A percentile compares a stretch with the other conserved stretches of the same genome.
Conservation (phyloP, 2,329 filamentous ascomycete genomes). For the Exophiala lecanii-corni region DNA sequence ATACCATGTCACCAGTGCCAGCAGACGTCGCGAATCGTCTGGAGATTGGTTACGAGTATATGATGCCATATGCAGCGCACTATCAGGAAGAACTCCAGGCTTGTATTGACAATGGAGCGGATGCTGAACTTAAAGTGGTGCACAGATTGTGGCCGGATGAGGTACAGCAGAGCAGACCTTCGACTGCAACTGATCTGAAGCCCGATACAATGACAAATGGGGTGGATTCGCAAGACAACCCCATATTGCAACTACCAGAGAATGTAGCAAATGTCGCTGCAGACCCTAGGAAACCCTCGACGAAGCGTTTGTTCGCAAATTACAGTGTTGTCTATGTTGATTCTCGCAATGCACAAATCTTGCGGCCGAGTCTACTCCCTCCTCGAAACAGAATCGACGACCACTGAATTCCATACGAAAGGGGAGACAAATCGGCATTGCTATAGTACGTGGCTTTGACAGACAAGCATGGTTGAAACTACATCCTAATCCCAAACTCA, state of each 20-base stretch:
- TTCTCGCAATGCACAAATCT: conserved; percentile 68
- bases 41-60: conserved; percentile 81
- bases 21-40: conserved; percentile 83
- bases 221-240: conserved; percentile 11
- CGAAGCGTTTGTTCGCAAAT: conserved; percentile 56
- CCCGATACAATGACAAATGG: conserved; percentile 25
- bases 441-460: conserved; percentile 86
- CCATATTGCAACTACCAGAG: conserved; percentile 11
- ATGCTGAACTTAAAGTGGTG: conserved; percentile 86
- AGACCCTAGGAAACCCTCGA: conserved; percentile 17
- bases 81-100: conserved; percentile 89
- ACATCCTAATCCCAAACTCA: conserved; percentile 50
- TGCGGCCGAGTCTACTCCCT: conserved; percentile 81
- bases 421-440: conserved; percentile 74
- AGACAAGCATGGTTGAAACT: conserved; percentile 69
- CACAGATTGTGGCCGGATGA: conserved; percentile 70
- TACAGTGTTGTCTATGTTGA: conserved; percentile 87
- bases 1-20: conserved; percentile 88
- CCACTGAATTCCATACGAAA: conserved; percentile 82
- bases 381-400: conserved; percentile 73
- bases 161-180: conserved; percentile 33
- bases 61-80: conserved; percentile 84
- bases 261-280: conserved; percentile 18
- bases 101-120: conserved; percentile 81
- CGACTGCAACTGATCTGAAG: conserved; percentile 36